Evolutionary conservation across 805 yeast genomes (phyloP).

Genomic region (Yamadazyma tumulicola): DNA sequence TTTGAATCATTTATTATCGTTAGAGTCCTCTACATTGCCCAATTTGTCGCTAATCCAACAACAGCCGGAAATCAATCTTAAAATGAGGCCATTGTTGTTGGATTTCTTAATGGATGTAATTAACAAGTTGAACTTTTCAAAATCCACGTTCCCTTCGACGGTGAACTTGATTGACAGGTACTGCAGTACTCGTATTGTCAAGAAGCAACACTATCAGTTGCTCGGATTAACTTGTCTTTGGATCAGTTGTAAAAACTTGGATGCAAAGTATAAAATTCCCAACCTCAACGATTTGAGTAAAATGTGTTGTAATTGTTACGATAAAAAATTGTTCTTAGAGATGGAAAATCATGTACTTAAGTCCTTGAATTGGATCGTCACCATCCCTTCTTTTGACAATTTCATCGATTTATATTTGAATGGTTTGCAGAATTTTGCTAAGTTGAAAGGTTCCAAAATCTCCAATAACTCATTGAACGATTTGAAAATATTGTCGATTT

Average conservation of each 20-base stretch:
- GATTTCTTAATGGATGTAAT: conserved; percentile 45
- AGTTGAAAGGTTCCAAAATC: conserved; percentile 24
- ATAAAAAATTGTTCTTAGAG: conserved; percentile 53
- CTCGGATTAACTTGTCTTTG: conserved; percentile 43
- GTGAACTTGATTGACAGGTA: conserved; percentile 43
- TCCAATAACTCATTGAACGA: conserved; percentile 34
- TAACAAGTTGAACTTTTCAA: conserved; percentile 36
- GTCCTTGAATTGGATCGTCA: conserved; percentile 61
- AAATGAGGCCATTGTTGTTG: conserved; percentile 41
- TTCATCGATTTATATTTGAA: conserved; percentile 57
- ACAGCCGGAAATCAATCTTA: conserved; percentile 43
- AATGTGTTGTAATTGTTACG: conserved; percentile 57
- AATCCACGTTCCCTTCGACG: conserved; percentile 42
- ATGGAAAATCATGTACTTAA: conserved; percentile 68
- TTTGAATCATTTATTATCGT: conserved; percentile 28
- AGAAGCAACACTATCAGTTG: conserved; percentile 44
- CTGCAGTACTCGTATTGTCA: conserved; percentile 42
- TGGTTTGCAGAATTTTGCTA: conserved; percentile 30
- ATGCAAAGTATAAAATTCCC: conserved; percentile 57
- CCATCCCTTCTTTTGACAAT: conserved; percentile 59
- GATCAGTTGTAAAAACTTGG: conserved; percentile 46
- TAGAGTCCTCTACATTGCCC: conserved; percentile 29
- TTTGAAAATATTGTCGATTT: conserved; percentile 53
- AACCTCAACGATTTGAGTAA: conserved; percentile 48
- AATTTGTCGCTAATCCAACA: conserved; percentile 38